Percentiles rank a stretch among this genome's conserved stretches.
Evolutionary conservation across 2,329 filamentous ascomycete species (phyloP).

Genomic region (Curvularia hawaiiensis): DNA sequence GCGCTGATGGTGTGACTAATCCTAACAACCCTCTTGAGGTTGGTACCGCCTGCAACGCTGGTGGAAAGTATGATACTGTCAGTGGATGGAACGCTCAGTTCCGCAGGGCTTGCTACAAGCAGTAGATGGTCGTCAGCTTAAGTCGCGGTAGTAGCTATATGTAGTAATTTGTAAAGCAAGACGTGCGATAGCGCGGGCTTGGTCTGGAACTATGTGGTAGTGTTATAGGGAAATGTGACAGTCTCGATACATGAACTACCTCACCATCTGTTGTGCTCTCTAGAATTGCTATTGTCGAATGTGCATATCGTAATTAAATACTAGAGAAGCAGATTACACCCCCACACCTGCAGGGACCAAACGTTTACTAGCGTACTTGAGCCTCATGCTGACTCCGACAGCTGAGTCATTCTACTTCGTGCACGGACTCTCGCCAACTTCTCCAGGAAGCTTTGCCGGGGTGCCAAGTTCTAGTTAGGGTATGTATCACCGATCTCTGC

Average conservation of each 20-base stretch:
- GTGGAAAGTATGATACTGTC: slow-evolving; percentile 9
- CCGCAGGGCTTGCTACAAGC: slow-evolving; percentile 8
- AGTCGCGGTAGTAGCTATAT: not conserved
- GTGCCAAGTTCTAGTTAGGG: not conserved
- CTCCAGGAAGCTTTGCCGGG: not conserved
- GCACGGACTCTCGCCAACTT: not conserved
- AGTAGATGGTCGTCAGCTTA: not conserved
- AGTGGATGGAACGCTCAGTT: slow-evolving; percentile 8
- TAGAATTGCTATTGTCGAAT: not conserved
- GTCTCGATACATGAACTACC: not conserved
- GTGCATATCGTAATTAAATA: not conserved
- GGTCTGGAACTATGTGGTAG: not conserved
- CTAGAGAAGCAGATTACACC: not conserved
- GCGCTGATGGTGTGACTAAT: slow-evolving; percentile 2
- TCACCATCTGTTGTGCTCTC: not conserved
- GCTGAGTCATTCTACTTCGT: not conserved
- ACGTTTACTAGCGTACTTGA: too few species aligned
- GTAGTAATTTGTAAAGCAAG: not conserved
- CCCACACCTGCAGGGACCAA: not conserved
- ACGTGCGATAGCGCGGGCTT: not conserved
- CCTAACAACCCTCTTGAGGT: slow-evolving; percentile 8
- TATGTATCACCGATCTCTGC: not conserved
- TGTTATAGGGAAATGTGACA: not conserved
- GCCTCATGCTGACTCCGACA: too few species aligned
- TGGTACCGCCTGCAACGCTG: slow-evolving; percentile 6